Conservation (phyloP, 345 rosid genomes). For the Eucalyptus decipiens region DNA sequence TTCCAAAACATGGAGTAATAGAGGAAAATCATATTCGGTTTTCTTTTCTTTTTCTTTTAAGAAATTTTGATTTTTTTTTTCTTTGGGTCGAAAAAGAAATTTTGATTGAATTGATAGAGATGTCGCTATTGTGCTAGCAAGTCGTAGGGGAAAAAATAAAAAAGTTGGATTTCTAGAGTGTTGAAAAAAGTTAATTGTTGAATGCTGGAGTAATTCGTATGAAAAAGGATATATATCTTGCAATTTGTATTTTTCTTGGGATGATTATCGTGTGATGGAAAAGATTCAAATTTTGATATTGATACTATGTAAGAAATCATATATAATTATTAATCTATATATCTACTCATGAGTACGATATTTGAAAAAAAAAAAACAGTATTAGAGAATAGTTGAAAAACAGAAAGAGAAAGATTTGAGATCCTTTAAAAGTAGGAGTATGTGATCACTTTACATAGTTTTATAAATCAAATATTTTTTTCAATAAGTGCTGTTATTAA, state of each 20-base stretch:
- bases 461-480: too few species aligned
- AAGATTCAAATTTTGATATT: not conserved
- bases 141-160: too few species aligned
- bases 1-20: not conserved
- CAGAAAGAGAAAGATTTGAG: not conserved
- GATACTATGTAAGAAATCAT: accelerated
- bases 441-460: not conserved
- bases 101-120: not conserved
- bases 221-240: not conserved
- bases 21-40: not conserved
- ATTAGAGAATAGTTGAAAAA: too few species aligned
- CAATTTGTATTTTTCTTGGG: not conserved
- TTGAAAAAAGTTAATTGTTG: not conserved
- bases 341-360: not conserved
- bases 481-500: too few species aligned
- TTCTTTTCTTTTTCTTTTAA: too few species aligned
- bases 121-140: not conserved
- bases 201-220: not conserved
- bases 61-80: too few species aligned
- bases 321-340: too few species aligned
- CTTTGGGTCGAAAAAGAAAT: too few species aligned
- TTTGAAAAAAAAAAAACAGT: not conserved
- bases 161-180: not conserved
- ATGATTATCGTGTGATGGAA: not conserved
- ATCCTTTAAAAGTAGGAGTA: not conserved